Evolutionary conservation across 2,329 filamentous ascomycete species (phyloP).

Genomic region (Dryadomyces quercus-mongolicae): DNA sequence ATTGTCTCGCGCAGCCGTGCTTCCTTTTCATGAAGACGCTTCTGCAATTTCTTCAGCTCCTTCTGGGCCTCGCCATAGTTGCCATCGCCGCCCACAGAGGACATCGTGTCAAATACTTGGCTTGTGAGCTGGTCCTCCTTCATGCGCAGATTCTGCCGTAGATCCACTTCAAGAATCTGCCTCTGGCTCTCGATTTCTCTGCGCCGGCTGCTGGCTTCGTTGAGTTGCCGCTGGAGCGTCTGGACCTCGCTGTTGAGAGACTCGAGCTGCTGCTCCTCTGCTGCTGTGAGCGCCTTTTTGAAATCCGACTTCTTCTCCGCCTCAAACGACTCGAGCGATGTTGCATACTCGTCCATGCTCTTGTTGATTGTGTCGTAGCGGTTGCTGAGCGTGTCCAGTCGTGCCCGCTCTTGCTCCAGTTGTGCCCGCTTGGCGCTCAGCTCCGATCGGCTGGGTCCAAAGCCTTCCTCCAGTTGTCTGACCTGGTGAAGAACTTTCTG

Average conservation of each 20-base stretch:
- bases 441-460: slow-evolving; percentile 67
- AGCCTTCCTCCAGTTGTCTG: slow-evolving; percentile 67
- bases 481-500: slow-evolving; percentile 73
- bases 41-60: slow-evolving; percentile 68
- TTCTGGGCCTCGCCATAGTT: slow-evolving; percentile 67
- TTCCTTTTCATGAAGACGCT: slow-evolving; percentile 54
- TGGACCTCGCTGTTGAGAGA: slow-evolving; percentile 56
- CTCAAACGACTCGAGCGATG: slow-evolving; percentile 66
- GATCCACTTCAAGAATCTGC: slow-evolving; percentile 70
- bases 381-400: slow-evolving; percentile 56
- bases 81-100: slow-evolving; percentile 34
- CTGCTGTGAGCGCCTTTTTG: slow-evolving; percentile 72
- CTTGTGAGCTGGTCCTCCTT: slow-evolving; percentile 77
- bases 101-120: slow-evolving; percentile 55
- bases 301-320: slow-evolving; percentile 76
- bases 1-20: slow-evolving; percentile 65
- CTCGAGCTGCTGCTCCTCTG: slow-evolving; percentile 76
- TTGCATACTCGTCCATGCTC: slow-evolving; percentile 63
- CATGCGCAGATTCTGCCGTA: slow-evolving; percentile 80
- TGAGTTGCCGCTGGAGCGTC: slow-evolving; percentile 64
- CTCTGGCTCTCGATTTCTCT: slow-evolving; percentile 72
- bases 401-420: slow-evolving; percentile 59
- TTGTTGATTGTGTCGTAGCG: slow-evolving; percentile 58
- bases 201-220: slow-evolving; percentile 59
- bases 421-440: slow-evolving; percentile 63